Evolutionary conservation across 164 flowering plant species (phyloP).

Genomic region (Vitis riparia): DNA sequence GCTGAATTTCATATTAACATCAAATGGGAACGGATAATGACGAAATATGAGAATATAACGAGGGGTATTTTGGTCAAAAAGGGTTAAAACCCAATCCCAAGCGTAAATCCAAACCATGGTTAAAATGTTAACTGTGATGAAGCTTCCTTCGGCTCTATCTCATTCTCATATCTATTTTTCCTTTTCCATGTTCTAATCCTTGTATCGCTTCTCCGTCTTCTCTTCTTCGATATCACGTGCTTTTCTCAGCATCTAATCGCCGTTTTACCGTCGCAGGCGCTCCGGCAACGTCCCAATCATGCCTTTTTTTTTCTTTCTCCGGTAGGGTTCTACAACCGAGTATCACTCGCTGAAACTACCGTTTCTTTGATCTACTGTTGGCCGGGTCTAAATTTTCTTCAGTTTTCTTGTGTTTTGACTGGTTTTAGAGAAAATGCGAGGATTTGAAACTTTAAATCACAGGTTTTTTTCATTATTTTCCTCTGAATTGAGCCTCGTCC

Average conservation of each 20-base stretch:
- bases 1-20: too few species aligned
- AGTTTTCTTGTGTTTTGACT: neutral
- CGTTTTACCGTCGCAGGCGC: too few species aligned
- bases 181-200: neutral
- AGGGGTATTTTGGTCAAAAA: neutral
- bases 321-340: neutral
- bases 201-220: neutral
- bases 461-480: neutral
- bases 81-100: neutral
- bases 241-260: too few species aligned
- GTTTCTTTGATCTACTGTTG: slow-evolving; percentile 6
- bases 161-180: neutral
- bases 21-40: neutral
- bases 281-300: too few species aligned
- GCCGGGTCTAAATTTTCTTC: neutral
- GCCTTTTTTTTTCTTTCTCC: neutral
- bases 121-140: slow-evolving; percentile 3
- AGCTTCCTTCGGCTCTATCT: neutral
- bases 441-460: neutral
- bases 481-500: too few species aligned
- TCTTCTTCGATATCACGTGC: neutral
- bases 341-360: neutral
- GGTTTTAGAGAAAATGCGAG: slow-evolving; percentile 1
- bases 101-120: slow-evolving; percentile 6
- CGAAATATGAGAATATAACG: neutral